Evolutionary conservation across 805 yeast species (phyloP).

Genomic region (Teunomyces panamensis): DNA sequence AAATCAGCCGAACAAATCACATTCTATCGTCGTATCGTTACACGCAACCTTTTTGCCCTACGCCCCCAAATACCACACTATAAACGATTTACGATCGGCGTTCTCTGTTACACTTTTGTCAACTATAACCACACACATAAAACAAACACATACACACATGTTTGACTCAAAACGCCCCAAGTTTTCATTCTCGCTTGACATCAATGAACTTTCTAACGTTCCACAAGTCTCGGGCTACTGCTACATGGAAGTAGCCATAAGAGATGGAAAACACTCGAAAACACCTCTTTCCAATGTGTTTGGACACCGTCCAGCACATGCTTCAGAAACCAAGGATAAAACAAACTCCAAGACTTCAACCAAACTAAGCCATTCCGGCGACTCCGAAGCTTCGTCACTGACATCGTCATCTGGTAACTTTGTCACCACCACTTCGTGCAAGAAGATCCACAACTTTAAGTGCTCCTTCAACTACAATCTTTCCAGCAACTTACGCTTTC

Average conservation of each 20-base stretch:
- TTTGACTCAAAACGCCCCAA: conserved; percentile 45
- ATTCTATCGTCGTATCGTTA: too few relatives aligned
- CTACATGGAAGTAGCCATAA: conserved; percentile 59
- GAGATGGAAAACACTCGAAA: conserved; percentile 38
- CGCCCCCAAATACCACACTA: background rate
- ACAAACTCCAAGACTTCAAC: conserved; percentile 2
- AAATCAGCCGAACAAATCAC: too few relatives aligned
- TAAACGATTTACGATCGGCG: too few relatives aligned
- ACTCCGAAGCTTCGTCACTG: background rate
- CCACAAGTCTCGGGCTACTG: conserved; percentile 77
- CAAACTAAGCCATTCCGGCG: conserved; percentile 12
- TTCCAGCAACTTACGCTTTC: conserved; percentile 38
- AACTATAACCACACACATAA: background rate
- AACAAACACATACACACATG: background rate
- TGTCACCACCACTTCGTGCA: conserved; percentile 26
- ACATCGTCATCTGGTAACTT: conserved; percentile 20
- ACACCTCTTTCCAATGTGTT: background rate
- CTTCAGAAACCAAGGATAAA: conserved; percentile 14
- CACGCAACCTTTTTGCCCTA: too few relatives aligned
- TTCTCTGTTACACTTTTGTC: too few relatives aligned
- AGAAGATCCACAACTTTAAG: conserved; percentile 37
- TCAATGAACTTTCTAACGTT: conserved; percentile 74
- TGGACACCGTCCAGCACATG: conserved; percentile 1
- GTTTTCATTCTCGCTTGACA: conserved; percentile 56
- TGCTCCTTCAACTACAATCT: conserved; percentile 36